A percentile compares a stretch with the other conserved stretches of the same genome.
Conservation (phyloP, 768 basidiomycete genomes). For the Panaeolus cyanescens region DNA sequence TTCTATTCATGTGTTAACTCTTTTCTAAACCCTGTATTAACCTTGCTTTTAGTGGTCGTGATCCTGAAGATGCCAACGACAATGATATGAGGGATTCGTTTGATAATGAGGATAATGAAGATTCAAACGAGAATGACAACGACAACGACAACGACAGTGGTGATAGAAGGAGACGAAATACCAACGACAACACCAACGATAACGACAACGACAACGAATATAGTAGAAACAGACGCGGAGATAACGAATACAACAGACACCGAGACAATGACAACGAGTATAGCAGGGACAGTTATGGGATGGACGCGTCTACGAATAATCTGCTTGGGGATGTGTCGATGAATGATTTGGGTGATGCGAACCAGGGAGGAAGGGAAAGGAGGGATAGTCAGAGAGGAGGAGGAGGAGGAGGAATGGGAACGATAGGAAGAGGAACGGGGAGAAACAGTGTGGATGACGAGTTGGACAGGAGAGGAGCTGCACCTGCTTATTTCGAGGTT, state of each 20-base stretch:
- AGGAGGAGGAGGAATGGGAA: not conserved
- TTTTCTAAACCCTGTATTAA: not conserved
- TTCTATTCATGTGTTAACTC: not conserved
- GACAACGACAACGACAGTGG: too few species aligned
- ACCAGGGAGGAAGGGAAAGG: not conserved
- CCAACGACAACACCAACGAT: too few species aligned
- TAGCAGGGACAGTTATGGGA: not conserved
- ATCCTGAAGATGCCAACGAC: not conserved
- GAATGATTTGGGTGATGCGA: not conserved
- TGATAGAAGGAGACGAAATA: too few species aligned
- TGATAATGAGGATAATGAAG: too few species aligned
- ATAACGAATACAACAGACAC: too few species aligned
- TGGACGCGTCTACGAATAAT: not conserved
- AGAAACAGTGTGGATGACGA: slow-evolving; percentile 30
- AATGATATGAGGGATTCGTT: not conserved
- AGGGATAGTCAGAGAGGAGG: not conserved
- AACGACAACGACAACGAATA: too few species aligned
- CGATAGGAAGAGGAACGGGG: slow-evolving; percentile 50
- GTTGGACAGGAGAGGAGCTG: slow-evolving; percentile 49
- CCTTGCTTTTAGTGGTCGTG: not conserved
- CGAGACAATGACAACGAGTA: too few species aligned
- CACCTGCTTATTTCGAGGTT: slow-evolving; percentile 70
- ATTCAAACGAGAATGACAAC: too few species aligned
- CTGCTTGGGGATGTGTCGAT: not conserved
- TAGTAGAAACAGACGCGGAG: too few species aligned